These are phyloP conservation scores for Candida sp. DNA, from an alignment of 1,139 yeast genomes.

Conservation along the genomic window DNA sequence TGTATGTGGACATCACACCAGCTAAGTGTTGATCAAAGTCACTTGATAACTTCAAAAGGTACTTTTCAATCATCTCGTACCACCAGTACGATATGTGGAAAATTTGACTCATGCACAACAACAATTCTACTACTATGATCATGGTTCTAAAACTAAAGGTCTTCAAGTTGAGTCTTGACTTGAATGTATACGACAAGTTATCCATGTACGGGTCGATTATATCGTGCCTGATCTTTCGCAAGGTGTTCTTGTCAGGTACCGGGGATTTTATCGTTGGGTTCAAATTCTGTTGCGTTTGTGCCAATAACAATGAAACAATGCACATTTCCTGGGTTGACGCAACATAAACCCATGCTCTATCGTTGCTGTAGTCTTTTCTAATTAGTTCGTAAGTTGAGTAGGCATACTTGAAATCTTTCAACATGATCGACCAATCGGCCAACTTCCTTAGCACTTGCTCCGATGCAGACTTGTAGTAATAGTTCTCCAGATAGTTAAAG, in stretches of 20 bases:
- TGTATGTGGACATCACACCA: background rate
- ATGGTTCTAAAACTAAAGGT: slow-evolving; percentile 59
- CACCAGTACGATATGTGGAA: slow-evolving; percentile 52
- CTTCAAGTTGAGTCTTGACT: slow-evolving; percentile 66
- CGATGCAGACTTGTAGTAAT: slow-evolving; percentile 62
- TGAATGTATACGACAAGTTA: slow-evolving; percentile 53
- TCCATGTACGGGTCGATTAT: slow-evolving; percentile 71
- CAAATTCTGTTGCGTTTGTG: slow-evolving; percentile 49
- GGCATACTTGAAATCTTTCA: slow-evolving; percentile 87
- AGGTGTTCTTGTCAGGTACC: slow-evolving; percentile 49
- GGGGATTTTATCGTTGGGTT: slow-evolving; percentile 13
- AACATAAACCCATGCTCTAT: slow-evolving; percentile 82
- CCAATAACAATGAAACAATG: slow-evolving; percentile 73
- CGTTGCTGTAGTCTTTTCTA: slow-evolving; percentile 77
- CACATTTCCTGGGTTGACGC: slow-evolving; percentile 93
- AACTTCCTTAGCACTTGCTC: slow-evolving; percentile 81
- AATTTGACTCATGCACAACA: slow-evolving; percentile 50
- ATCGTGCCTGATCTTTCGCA: slow-evolving; percentile 63
- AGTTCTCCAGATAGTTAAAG: slow-evolving; percentile 51
- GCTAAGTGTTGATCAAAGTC: slow-evolving; percentile 45
- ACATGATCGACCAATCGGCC: slow-evolving; percentile 92
- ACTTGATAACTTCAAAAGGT: slow-evolving; percentile 43
- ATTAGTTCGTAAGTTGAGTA: slow-evolving; percentile 83
- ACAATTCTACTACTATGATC: slow-evolving; percentile 51
- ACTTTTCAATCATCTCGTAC: slow-evolving; percentile 49